Conservation (phyloP, 768 basidiomycete genomes). For the Russula sp. region DNA sequence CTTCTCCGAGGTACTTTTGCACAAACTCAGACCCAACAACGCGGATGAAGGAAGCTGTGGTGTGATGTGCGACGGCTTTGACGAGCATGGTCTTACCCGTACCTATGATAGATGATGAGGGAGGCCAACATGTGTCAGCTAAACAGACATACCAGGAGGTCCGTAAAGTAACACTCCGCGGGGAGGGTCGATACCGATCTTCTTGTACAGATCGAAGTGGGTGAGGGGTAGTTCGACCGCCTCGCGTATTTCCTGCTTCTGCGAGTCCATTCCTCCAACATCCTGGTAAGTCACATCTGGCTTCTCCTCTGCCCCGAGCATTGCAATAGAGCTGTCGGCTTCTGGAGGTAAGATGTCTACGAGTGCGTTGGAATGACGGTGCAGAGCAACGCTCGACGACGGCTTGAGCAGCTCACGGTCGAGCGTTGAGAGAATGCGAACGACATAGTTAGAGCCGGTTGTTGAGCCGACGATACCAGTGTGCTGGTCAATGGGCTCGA, state of each 20-base stretch:
- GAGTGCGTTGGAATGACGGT: slow-evolving; percentile 96
- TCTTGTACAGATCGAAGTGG: slow-evolving; percentile 98
- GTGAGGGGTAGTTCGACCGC: slow-evolving; percentile 94
- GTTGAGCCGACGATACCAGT: slow-evolving; percentile 97
- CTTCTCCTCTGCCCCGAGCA: slow-evolving; percentile 91
- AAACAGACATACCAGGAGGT: slow-evolving; percentile 63
- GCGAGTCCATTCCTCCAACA: slow-evolving; percentile 93
- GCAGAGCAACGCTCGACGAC: slow-evolving; percentile 94
- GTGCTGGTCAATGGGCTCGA: slow-evolving; percentile 96
- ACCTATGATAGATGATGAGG: slow-evolving; percentile 38
- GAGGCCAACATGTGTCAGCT: background rate
- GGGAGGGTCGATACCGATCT: slow-evolving; percentile 99
- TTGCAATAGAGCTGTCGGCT: slow-evolving; percentile 93
- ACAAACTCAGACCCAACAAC: slow-evolving; percentile 99
- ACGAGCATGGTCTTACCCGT: slow-evolving; percentile 99
- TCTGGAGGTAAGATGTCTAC: slow-evolving; percentile 98
- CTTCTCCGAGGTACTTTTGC: slow-evolving; percentile 98
- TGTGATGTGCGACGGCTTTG: slow-evolving; percentile 98
- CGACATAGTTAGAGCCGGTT: slow-evolving; percentile 96
- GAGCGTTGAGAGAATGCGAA: slow-evolving; percentile 92
- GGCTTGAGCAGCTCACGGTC: slow-evolving; percentile 97
- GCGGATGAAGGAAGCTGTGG: slow-evolving; percentile 94
- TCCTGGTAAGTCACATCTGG: slow-evolving; percentile 92
- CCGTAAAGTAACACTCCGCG: slow-evolving; percentile 95
- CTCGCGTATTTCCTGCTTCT: slow-evolving; percentile 99